These are phyloP conservation scores for Astragalus membranaceus DNA, from an alignment of 306 rosid genomes.

Conservation along the genomic window DNA sequence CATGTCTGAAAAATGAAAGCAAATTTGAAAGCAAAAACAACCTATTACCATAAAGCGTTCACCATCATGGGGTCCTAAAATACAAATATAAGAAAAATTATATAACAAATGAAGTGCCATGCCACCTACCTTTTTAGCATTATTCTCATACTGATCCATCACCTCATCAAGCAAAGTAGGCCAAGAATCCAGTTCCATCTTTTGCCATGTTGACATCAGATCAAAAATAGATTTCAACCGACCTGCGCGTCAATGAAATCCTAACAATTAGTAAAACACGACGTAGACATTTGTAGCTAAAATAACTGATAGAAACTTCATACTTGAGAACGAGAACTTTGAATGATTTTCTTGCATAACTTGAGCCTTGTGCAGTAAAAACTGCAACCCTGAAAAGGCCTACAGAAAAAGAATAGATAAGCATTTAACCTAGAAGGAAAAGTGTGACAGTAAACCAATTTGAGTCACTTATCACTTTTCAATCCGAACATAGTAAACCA, in stretches of 20 bases:
- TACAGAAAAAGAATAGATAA: conserved; percentile 22
- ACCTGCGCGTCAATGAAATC: conserved; percentile 34
- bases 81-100: not conserved
- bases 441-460: not conserved
- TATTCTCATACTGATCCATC: conserved; percentile 58
- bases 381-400: conserved; percentile 85
- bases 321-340: conserved; percentile 53
- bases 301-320: not conserved
- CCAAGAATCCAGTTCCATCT: conserved; percentile 76
- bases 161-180: conserved; percentile 79
- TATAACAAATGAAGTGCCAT: not conserved
- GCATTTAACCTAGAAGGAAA: not conserved
- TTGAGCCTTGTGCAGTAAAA: conserved; percentile 51
- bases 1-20: not conserved
- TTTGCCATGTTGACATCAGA: conserved; percentile 67
- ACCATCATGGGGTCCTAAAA: not conserved
- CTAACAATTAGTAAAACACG: conserved; percentile 11
- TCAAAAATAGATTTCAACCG: conserved; percentile 47
- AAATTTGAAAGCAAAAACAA: not conserved
- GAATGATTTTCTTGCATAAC: conserved; percentile 63
- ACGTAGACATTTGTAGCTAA: not conserved
- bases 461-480: too few relatives aligned
- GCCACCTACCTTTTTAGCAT: conserved; percentile 65
- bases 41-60: not conserved
- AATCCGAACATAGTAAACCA: not conserved